phyloP scores from a whole-genome alignment of 768 basidiomycete genomes.

The Fistulinella prunicolor region DNA sequence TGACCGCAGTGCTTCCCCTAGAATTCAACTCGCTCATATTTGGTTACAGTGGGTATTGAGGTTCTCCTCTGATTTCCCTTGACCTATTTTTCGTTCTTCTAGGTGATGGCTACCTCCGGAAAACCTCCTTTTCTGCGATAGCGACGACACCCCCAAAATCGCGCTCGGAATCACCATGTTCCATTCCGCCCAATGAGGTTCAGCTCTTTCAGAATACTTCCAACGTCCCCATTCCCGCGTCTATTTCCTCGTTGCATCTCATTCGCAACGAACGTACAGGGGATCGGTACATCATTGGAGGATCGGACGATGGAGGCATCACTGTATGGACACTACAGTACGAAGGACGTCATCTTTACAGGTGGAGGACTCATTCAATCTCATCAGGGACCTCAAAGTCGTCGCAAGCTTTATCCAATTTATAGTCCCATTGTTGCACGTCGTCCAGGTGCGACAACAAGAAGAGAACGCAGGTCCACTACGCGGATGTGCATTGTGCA shows the following conservation, averaged over 20 bases:
- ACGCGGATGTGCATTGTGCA: slow-evolving; percentile 65
- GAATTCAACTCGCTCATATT: slow-evolving; percentile 56
- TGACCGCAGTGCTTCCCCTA: slow-evolving; percentile 51
- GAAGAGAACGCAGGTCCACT: slow-evolving; percentile 54
- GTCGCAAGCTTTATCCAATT: slow-evolving; percentile 75
- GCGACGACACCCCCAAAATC: neutral
- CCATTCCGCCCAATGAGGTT: neutral
- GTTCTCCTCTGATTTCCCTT: neutral
- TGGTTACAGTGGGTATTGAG: slow-evolving; percentile 54
- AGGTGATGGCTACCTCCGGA: slow-evolving; percentile 56
- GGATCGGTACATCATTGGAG: slow-evolving; percentile 66
- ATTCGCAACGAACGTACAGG: slow-evolving; percentile 57
- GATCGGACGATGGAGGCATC: slow-evolving; percentile 75
- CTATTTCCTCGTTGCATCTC: slow-evolving; percentile 45
- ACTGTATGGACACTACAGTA: slow-evolving; percentile 71
- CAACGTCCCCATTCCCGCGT: slow-evolving; percentile 45
- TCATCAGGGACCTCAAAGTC: slow-evolving; percentile 56
- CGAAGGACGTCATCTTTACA: slow-evolving; percentile 16
- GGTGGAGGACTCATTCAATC: neutral
- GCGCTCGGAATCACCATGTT: neutral
- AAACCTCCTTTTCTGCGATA: slow-evolving; percentile 43
- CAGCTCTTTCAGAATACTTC: slow-evolving; percentile 39
- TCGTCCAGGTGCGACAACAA: slow-evolving; percentile 49
- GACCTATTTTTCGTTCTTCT: neutral
- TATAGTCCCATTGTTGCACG: slow-evolving; percentile 55